A percentile compares a stretch with the other conserved stretches of the same genome.
Evolutionary conservation across 2,329 filamentous ascomycete genomes (phyloP).

Genomic region (Sporothrix brasiliensis): DNA sequence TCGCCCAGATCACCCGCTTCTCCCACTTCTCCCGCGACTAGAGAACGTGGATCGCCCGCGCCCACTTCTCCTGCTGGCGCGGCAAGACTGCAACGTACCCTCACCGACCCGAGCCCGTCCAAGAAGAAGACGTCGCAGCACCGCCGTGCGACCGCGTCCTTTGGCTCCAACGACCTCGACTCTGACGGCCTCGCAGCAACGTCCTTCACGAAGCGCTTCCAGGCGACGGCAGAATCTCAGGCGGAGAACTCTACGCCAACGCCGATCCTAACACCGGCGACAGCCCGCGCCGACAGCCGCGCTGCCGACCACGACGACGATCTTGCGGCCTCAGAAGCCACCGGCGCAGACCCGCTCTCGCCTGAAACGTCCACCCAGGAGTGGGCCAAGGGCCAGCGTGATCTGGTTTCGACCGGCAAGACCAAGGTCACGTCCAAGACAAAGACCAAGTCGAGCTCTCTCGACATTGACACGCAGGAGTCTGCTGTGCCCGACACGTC

Average conservation of each 20-base stretch:
- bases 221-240: slow-evolving; percentile 30
- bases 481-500: slow-evolving; percentile 28
- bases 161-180: slow-evolving; percentile 45
- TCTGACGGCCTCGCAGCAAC: slow-evolving; percentile 41
- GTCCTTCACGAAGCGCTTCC: slow-evolving; percentile 43
- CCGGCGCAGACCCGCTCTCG: slow-evolving; percentile 34
- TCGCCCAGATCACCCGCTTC: not conserved
- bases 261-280: not conserved
- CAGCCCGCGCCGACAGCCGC: not conserved
- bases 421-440: not conserved
- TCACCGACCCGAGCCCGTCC: slow-evolving; percentile 40
- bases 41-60: slow-evolving; percentile 8
- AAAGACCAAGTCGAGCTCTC: slow-evolving; percentile 44
- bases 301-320: slow-evolving; percentile 5
- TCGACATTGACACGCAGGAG: slow-evolving; percentile 43
- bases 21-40: slow-evolving; percentile 9
- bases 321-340: slow-evolving; percentile 6
- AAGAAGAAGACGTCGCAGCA: slow-evolving; percentile 42
- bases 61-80: slow-evolving; percentile 5
- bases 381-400: slow-evolving; percentile 49
- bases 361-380: slow-evolving; percentile 43
- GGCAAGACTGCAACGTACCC: slow-evolving; percentile 38
- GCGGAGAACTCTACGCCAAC: slow-evolving; percentile 19
- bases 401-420: not conserved
- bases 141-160: slow-evolving; percentile 48